A percentile compares a stretch with the other conserved stretches of the same genome.
phyloP scores from a whole-genome alignment of 108 stramenopile species.

The Nannochloropsis granulata region DNA sequence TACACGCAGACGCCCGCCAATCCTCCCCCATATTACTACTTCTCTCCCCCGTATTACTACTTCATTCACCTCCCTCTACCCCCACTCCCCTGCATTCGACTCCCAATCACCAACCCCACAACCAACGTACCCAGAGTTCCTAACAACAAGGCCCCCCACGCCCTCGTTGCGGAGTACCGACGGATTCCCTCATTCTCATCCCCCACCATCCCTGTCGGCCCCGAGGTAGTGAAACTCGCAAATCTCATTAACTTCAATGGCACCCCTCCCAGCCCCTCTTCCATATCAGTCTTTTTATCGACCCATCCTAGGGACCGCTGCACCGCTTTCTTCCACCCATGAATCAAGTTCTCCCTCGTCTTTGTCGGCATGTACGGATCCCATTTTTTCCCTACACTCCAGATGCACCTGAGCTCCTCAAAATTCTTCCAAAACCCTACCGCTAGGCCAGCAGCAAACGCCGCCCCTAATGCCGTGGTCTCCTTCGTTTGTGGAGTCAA shows the following conservation, averaged over 20 bases:
- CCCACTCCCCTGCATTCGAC: background rate
- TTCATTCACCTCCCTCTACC: background rate
- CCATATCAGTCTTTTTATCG: constrained; percentile 1
- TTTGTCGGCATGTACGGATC: constrained; percentile 48
- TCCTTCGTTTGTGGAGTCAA: constrained; percentile 58
- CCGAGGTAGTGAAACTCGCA: background rate
- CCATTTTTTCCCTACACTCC: constrained; percentile 54
- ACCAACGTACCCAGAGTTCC: background rate
- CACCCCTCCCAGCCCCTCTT: background rate
- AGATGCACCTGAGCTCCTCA: constrained; percentile 57
- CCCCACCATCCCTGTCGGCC: background rate
- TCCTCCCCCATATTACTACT: background rate
- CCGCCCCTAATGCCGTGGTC: constrained; percentile 89
- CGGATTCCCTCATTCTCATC: background rate
- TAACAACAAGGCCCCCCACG: background rate
- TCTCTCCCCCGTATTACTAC: background rate
- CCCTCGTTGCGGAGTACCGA: background rate
- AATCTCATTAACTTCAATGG: background rate
- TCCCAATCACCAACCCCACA: background rate
- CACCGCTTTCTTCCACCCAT: constrained; percentile 80
- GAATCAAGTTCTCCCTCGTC: constrained; percentile 46
- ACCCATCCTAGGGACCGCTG: constrained; percentile 66
- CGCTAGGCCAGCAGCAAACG: constrained; percentile 87
- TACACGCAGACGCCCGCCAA: too few relatives aligned
- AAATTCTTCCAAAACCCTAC: constrained; percentile 72